Base-by-base conservation (phyloP, 2,329 filamentous ascomycete genomes). In the Monosporascus sp. region DNA sequence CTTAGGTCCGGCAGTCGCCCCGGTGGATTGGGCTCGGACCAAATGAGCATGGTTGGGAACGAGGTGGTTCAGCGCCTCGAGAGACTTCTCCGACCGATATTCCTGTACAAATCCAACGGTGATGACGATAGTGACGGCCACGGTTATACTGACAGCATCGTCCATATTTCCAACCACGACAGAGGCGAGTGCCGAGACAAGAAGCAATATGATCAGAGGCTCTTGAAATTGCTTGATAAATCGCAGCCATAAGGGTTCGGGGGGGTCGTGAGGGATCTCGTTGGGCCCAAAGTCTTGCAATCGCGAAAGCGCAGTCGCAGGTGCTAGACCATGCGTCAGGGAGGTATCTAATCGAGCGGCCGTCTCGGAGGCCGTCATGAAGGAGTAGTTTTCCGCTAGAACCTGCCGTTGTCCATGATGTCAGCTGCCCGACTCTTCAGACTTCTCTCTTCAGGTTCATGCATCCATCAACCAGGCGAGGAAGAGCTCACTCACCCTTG, bases 211-310 rank as follows among this genome's bases (percentile, higher is more conserved):
- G 58, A 99, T 99, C 52, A 99, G 76, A 0, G 94, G 93, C 68
- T 99, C 94, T 67, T 95, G 91, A 69, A 99, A 99, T 66, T 99
- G 94, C 71, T 96, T 95, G 55, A 96, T 69, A 64, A 99, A 99
- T 54, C 94, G 89, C 51, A 97, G 74, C 91, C 94, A 99, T 53
- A 99, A 75, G 9, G 94, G 92, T 71, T 99, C 94, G 1, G 93
- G 90, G 51, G 90, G 86, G 55, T 97, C 92, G 70, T 95, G 90
- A 6, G 94, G 90, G 38, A 99, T 87, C 72, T 99, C 94, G 71
- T 99, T 99, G 27, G 88, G 85, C 35, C 94, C 94, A 74, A 94
- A 84, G 58, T 88, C 83, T 65, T 87, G 82, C 56, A 96, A 79
- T 65, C 93, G 84, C 52, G 87, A 82, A 55, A 91, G 79, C 37